phyloP scores from a whole-genome alignment of 2,329 filamentous ascomycete species.

The Colletotrichum tamarilloi region DNA sequence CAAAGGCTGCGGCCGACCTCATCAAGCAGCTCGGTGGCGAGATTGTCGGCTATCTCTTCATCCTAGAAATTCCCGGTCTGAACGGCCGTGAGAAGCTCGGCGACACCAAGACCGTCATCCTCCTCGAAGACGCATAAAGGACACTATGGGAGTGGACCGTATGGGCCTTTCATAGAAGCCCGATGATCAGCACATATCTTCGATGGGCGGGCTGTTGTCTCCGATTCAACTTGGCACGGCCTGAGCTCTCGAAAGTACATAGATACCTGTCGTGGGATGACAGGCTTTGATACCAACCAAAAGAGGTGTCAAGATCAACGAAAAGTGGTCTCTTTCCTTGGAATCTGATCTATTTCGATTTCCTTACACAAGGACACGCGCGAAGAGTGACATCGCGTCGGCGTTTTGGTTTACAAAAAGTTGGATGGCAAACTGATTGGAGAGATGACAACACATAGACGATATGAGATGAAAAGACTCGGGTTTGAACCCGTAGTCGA shows the following conservation, averaged over 20 bases:
- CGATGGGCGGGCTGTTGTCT: background rate
- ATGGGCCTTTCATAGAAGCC: background rate
- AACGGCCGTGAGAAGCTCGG: constrained; percentile 92
- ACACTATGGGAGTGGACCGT: background rate
- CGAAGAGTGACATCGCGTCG: constrained; percentile 14
- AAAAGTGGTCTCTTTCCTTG: background rate
- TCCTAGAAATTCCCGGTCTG: constrained; percentile 94
- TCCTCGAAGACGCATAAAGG: constrained; percentile 71
- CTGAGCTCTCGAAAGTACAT: background rate
- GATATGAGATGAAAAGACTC: constrained; percentile 15
- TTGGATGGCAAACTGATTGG: constrained; percentile 28
- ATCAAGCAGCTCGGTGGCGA: constrained; percentile 87
- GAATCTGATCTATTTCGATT: constrained; percentile 5
- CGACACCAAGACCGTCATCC: constrained; percentile 80
- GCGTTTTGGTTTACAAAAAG: constrained; percentile 30
- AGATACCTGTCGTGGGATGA: background rate
- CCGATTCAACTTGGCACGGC: background rate
- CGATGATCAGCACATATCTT: background rate
- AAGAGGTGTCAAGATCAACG: background rate
- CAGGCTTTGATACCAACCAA: background rate
- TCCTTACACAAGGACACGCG: constrained; percentile 14
- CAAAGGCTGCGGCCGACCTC: constrained; percentile 86
- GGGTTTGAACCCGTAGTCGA: background rate
- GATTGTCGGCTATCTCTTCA: constrained; percentile 92
- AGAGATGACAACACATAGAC: constrained; percentile 9